Conservation (phyloP, 257 asterid species). For the Solanum boliviense region DNA sequence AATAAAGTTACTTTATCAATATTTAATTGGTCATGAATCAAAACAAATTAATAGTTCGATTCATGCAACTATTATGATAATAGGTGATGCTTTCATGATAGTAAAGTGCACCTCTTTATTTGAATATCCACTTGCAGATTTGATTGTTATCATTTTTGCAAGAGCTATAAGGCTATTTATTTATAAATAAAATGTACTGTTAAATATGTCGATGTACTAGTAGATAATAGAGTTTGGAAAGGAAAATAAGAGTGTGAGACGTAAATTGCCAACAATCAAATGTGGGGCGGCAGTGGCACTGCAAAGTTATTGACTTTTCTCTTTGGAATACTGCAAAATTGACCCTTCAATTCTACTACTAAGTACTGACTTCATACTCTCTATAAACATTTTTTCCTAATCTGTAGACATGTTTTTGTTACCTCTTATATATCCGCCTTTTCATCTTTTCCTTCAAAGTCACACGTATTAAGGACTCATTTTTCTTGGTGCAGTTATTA, state of each 20-base stretch:
- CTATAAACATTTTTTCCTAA: not conserved
- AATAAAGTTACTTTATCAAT: not conserved
- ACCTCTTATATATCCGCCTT: not conserved
- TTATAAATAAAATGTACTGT: too few species aligned
- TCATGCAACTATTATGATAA: too few species aligned
- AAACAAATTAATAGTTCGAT: not conserved
- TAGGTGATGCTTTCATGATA: too few species aligned
- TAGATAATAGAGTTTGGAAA: not conserved
- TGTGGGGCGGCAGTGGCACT: not conserved
- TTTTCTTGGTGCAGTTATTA: not conserved
- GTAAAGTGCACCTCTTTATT: not conserved
- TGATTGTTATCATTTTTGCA: too few species aligned
- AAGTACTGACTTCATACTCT: not conserved
- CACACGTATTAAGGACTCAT: not conserved
- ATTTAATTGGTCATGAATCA: accelerated
- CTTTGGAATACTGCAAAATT: not conserved
- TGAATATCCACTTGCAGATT: too few species aligned
- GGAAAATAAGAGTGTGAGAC: not conserved
- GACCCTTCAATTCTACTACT: not conserved
- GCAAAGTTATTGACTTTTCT: not conserved
- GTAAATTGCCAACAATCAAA: not conserved
- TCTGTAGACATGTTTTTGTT: not conserved
- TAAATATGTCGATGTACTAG: not conserved
- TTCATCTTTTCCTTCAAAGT: not conserved
- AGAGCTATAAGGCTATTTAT: too few species aligned